These are phyloP conservation scores for Alternaria longipes DNA, from an alignment of 2,329 filamentous ascomycete species.

Conservation along the genomic window DNA sequence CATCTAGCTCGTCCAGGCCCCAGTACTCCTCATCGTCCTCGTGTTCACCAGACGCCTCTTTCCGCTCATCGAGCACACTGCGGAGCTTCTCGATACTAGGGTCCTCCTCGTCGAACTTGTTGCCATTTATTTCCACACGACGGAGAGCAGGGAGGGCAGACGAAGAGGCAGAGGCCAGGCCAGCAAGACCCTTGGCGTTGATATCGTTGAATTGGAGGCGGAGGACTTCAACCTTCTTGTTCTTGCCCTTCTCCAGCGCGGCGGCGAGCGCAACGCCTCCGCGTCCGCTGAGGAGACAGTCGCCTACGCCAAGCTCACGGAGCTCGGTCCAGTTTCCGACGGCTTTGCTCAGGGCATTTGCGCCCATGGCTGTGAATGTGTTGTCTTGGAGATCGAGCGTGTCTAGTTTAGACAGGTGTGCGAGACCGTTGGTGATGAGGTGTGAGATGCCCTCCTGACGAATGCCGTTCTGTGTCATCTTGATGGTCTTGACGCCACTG, in stretches of 20 bases:
- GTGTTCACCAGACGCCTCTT: slow-evolving; percentile 64
- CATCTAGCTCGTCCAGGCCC: slow-evolving; percentile 70
- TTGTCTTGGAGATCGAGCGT: slow-evolving; percentile 96
- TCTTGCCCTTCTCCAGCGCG: slow-evolving; percentile 77
- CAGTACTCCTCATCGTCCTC: slow-evolving; percentile 65
- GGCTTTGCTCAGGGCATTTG: slow-evolving; percentile 78
- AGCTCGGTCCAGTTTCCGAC: slow-evolving; percentile 78
- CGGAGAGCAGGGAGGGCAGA: slow-evolving; percentile 77
- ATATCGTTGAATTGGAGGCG: slow-evolving; percentile 96
- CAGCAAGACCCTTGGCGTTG: slow-evolving; percentile 76
- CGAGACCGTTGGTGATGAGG: slow-evolving; percentile 80
- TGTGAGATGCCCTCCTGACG: slow-evolving; percentile 89
- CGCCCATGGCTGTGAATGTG: slow-evolving; percentile 86
- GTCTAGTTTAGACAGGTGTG: slow-evolving; percentile 72
- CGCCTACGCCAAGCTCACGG: slow-evolving; percentile 85
- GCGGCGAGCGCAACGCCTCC: slow-evolving; percentile 78
- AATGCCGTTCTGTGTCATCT: slow-evolving; percentile 99
- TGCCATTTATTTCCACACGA: slow-evolving; percentile 93
- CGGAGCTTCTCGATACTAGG: slow-evolving; percentile 72
- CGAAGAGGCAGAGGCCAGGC: slow-evolving; percentile 71
- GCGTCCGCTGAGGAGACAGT: slow-evolving; percentile 82
- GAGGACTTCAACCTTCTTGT: slow-evolving; percentile 80
- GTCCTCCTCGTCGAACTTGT: slow-evolving; percentile 91
- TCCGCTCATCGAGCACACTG: slow-evolving; percentile 74
- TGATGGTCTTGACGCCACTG: slow-evolving; percentile 80